phyloP scores from a whole-genome alignment of 2,329 filamentous ascomycete species.

The Trichoderma sp. region DNA sequence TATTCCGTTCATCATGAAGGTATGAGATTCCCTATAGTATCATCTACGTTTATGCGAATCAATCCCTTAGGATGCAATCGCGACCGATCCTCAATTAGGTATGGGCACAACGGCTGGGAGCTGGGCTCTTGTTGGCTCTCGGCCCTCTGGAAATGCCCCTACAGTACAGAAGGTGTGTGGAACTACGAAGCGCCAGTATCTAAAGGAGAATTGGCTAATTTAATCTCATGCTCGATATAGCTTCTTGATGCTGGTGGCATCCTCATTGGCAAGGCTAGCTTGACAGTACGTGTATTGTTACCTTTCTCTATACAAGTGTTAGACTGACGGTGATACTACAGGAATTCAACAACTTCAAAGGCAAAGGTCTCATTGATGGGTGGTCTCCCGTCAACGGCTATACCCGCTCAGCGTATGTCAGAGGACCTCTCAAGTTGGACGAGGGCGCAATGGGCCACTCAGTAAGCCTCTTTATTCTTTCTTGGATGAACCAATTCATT shows the following conservation, averaged over 20 bases:
- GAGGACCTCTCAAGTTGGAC: background rate
- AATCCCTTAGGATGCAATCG: background rate
- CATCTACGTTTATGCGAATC: background rate
- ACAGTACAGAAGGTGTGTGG: background rate
- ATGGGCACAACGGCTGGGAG: background rate
- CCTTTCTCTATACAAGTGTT: background rate
- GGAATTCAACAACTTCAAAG: background rate
- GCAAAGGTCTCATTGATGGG: background rate
- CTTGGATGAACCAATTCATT: background rate
- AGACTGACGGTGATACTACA: background rate
- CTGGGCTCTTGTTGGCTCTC: background rate
- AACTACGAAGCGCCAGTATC: background rate
- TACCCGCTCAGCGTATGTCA: background rate
- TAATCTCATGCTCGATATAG: background rate
- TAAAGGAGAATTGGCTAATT: background rate
- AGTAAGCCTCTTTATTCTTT: background rate
- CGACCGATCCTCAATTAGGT: background rate
- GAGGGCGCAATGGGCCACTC: background rate
- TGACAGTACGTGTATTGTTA: background rate
- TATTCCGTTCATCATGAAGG: background rate
- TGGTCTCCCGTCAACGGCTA: background rate
- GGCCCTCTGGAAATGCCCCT: background rate
- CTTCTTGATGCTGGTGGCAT: background rate
- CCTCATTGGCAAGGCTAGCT: background rate
- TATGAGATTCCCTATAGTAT: background rate